Base-by-base conservation (phyloP, 495 filamentous ascomycete species). In the Cryomyces minteri region DNA sequence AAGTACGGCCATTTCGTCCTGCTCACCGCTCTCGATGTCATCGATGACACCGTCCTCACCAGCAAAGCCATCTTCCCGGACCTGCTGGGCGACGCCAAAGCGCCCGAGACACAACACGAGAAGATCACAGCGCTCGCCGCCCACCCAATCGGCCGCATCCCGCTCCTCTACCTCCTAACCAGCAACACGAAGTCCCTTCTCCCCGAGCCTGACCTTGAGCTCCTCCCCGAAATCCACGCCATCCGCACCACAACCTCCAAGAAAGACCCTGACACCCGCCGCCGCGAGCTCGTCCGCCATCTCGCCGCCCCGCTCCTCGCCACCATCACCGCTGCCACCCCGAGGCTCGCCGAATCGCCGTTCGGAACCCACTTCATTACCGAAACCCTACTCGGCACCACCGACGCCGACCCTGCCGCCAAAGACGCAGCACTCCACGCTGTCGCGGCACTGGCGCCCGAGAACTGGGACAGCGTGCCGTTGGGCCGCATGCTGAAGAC, bases 41-140 rank as follows among this genome's bases (percentile, higher is more conserved):
- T 94, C 44, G 92, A 99, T 52, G 92, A 99, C 57, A 95, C 88
- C 1, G 82, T 85, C 44, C 65, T 94, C 46, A 79, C 76, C n/a
- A 69, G 80, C 12, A 95, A 94, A 60, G 68, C 79, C 25, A 77
- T 96, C 48, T 79, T 95, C 51, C 63, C 80, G 0, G 88, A 94
- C 60, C 67, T 96, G 5, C 58, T 94, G 12, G 79, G 76, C 51
- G 79, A 74, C 9, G 60, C 68, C 29, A 47, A 47, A 30, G 33
- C 41, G 48, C 25, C 51, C 51, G 53, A 73, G 67, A 46, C 70
- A 77, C 40, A 52, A 58, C 67, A 39, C 5, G 72, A 78, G 45
- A 81, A 81, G 52, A 68, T 88, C 39, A 51, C 77, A 29, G 66
- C 65, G 46, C 62, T 79, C 32, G 73, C 76, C 36, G 80, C 69